Base-by-base conservation (phyloP, 139 green algal genomes). In the Picochlorum sp. region DNA sequence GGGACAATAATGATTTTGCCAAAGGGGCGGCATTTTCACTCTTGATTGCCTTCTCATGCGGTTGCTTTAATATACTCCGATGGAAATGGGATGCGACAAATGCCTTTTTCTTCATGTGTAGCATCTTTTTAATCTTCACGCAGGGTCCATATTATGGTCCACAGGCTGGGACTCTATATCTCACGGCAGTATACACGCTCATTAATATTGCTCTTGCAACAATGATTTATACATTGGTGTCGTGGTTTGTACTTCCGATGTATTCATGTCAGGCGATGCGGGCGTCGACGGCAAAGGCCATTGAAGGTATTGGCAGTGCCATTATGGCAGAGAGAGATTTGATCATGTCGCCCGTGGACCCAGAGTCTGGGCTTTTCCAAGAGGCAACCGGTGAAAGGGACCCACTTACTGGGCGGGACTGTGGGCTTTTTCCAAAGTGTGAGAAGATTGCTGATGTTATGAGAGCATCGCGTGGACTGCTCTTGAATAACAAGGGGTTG, bases 41-140 rank as follows among this genome's bases (percentile, higher is more conserved):
- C 8, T 15, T 30, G 13, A 28, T 59, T 18, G 21, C n/a, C 4
- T 30, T 59, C 13, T 14, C n/a, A 30, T 30, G 51, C 11, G 51
- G 51, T 18, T 30, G 21, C 23, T 59, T 59, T 20, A 59, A 59
- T 34, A 34, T 34, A 34, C 23, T 59, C 6, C 18, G 51, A 11
- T 59, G 51, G 51, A 30, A 59, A 34, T 59, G 51, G 51, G 51
- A 59, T 15, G 23, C 23, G 32, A 59, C 51, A 59, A 59, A 59
- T 28, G 3, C 15, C 3, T 59, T 59, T 38, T 59, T 59, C 21
- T 18, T 34, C 2, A 4, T 28, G 3, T 26, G 18, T 18, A 38
- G 21, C 13, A 4, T 34, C 26, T 30, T 30, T 59, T 34, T 59
- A 8, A 34, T 59, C 21, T 34, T 59, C 26, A 34, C n/a, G 16